phyloP scores from a whole-genome alignment of 192 early-diverging fungal genomes.

The Rhizoclosmatium sp. region DNA sequence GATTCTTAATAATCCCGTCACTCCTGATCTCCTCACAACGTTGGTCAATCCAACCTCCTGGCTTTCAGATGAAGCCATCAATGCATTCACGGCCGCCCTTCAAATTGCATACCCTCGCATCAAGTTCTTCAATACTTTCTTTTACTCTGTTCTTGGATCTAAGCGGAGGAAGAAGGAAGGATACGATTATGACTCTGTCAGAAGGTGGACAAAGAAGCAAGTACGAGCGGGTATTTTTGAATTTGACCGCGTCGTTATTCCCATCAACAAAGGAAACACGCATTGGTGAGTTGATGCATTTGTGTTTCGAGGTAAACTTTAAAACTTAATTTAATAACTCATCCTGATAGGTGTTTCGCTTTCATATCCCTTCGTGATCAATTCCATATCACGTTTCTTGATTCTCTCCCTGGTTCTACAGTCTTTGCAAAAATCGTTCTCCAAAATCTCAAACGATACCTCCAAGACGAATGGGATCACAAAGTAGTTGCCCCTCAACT shows the following conservation, averaged over 20 bases:
- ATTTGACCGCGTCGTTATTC: constrained; percentile 37
- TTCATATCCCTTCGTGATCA: constrained; percentile 15
- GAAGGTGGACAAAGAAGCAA: constrained; percentile 40
- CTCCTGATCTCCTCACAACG: neutral
- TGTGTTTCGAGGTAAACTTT: neutral
- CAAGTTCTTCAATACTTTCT: constrained; percentile 45
- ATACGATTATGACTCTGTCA: constrained; percentile 35
- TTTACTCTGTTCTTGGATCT: constrained; percentile 34
- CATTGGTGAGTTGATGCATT: constrained; percentile 43
- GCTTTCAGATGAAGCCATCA: constrained; percentile 45
- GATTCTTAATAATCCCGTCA: constrained; percentile 40
- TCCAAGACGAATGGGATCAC: constrained; percentile 33
- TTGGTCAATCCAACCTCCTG: constrained; percentile 28
- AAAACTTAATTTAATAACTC: neutral
- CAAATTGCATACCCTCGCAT: constrained; percentile 12
- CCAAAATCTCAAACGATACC: constrained; percentile 12
- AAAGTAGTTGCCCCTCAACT: constrained; percentile 23
- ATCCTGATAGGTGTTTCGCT: constrained; percentile 31
- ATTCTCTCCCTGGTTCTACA: constrained; percentile 27
- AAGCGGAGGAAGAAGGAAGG: neutral
- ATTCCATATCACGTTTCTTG: constrained; percentile 27
- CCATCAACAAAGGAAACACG: constrained; percentile 44
- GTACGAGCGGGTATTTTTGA: constrained; percentile 29
- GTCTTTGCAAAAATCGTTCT: constrained; percentile 8
- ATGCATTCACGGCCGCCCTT: constrained; percentile 39